A percentile compares a stretch with the other conserved stretches of the same genome.
phyloP scores from a whole-genome alignment of 164 flowering plant genomes.

The Stephania yunnanensis region DNA sequence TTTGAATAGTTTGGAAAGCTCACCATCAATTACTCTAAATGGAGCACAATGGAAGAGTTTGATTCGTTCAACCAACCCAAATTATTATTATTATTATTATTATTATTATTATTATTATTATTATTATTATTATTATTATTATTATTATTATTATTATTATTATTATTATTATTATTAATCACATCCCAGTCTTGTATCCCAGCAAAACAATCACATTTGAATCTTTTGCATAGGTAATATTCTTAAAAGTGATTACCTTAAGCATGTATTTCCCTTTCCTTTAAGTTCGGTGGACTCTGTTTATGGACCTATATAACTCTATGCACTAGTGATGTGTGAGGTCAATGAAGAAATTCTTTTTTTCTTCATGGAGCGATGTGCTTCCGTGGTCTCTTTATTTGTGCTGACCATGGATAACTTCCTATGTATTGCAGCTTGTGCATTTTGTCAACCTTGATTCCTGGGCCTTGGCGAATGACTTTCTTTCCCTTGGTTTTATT shows the following conservation, averaged over 20 bases:
- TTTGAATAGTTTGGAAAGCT: too few species aligned
- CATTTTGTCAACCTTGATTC: conserved; percentile 97
- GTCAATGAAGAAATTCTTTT: not conserved
- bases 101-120: too few species aligned
- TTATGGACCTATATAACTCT: not conserved
- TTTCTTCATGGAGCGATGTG: not conserved
- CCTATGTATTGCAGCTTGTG: conserved; percentile 72
- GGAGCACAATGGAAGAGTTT: too few species aligned
- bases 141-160: too few species aligned
- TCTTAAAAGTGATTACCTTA: not conserved
- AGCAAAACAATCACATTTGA: too few species aligned
- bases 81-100: too few species aligned
- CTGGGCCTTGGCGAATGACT: conserved; percentile 90
- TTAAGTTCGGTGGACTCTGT: not conserved
- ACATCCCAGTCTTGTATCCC: too few species aligned
- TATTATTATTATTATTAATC: too few species aligned
- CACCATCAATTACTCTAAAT: too few species aligned
- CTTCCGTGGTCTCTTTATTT: not conserved
- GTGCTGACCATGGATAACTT: conserved; percentile 15
- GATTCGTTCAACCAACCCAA: too few species aligned
- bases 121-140: too few species aligned
- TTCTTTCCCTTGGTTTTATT: conserved; percentile 91
- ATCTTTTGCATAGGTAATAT: not conserved
- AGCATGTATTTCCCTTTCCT: not conserved
- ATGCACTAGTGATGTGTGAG: not conserved